Conservation (phyloP, 192 early-diverging fungal species). For the Backusella liffmaniae region DNA sequence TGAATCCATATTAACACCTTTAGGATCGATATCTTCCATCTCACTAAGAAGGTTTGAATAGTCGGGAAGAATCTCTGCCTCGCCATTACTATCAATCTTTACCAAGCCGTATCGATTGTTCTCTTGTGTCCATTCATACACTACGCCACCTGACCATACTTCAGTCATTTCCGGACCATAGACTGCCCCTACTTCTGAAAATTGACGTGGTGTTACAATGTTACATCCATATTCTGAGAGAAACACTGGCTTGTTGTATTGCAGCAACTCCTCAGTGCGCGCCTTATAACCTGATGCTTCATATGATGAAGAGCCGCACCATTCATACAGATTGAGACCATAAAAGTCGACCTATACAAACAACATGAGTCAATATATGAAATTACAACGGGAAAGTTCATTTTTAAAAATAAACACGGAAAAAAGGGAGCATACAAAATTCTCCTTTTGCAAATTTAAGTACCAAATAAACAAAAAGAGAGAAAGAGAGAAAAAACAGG, state of each 20-base stretch:
- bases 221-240: constrained; percentile 84
- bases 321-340: constrained; percentile 75
- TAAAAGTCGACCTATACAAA: constrained; percentile 61
- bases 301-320: constrained; percentile 70
- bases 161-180: constrained; percentile 68
- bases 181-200: constrained; percentile 65
- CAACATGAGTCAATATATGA: background rate
- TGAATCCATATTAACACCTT: constrained; percentile 56
- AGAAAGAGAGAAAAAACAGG: background rate
- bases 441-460: background rate
- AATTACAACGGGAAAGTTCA: background rate
- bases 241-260: constrained; percentile 64
- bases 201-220: constrained; percentile 58
- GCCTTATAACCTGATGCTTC: constrained; percentile 65
- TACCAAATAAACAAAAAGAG: background rate
- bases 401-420: background rate
- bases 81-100: constrained; percentile 45
- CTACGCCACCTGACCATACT: constrained; percentile 68
- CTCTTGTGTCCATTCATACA: constrained; percentile 78
- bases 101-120: constrained; percentile 75
- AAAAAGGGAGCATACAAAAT: background rate
- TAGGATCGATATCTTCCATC: constrained; percentile 50
- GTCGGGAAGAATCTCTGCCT: constrained; percentile 47
- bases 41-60: constrained; percentile 61
- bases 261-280: constrained; percentile 58